Base-by-base conservation (phyloP, 495 filamentous ascomycete genomes). In the Penicillium fimorum region DNA sequence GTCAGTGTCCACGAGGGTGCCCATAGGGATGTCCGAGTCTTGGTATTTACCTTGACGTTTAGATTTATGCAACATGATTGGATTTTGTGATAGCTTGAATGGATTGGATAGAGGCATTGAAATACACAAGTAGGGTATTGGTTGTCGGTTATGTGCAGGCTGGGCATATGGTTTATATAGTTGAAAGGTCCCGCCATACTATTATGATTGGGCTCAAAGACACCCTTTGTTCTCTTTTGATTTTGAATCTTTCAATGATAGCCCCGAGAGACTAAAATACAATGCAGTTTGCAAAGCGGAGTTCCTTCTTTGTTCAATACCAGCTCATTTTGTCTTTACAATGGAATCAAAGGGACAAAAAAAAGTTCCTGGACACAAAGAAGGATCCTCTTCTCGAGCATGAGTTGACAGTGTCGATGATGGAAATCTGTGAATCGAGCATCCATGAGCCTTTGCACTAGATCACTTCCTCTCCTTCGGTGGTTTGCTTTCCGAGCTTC, bases 381-480 rank as follows among this genome's bases (percentile, higher is more conserved):
- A 38, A 4, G 6, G 0, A 38, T 2, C 35, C 3, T 9, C 3
- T 38, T 38, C 35, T 15, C 15, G 17, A 17, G 33, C 33, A 15
- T 17, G 15, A n/a, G 6, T 8, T 9, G 13, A 15, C 6, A 38
- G 35, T 8, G 15, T 38, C n/a, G 3, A 17, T 38, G n/a, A 9
- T 38, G 15, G 35, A 38, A 38, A 37, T 3, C 7, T 37, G 33
- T 6, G 33, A 17, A 5, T 17, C 7, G 6, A 38, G 35, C 3
- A 38, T n/a, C n/a, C n/a, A 38, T 38, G 35, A 38, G n/a, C 7
- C 2, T 17, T 37, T 9, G 8, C 35, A 17, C 32, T 61, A 64
- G 12, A 61, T 37, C 20, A 32, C 47, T 12, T 25, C 27, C 7
- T 50, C 56, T 1, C 43, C 60, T 10, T 63, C 57, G 9, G 44